Percentiles rank a stretch among this genome's conserved stretches.
phyloP scores from a whole-genome alignment of 169 alveolate species.

The Babesia bigemina region DNA sequence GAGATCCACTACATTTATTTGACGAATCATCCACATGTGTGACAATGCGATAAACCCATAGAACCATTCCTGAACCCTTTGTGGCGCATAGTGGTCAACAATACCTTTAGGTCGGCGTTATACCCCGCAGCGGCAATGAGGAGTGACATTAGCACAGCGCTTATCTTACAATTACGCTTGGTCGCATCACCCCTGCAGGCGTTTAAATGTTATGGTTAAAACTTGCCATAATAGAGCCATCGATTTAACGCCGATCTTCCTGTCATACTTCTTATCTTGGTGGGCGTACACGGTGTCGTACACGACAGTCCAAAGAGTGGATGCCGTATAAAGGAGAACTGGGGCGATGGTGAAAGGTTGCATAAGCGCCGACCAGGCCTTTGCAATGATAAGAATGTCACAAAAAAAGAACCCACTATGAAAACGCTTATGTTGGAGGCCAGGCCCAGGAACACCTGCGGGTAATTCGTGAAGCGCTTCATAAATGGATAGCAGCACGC shows the following conservation, averaged over 20 bases:
- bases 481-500: slow-evolving; percentile 87
- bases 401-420: slow-evolving; percentile 65
- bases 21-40: slow-evolving; percentile 55
- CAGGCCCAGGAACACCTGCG: slow-evolving; percentile 89
- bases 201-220: slow-evolving; percentile 65
- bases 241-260: slow-evolving; percentile 83
- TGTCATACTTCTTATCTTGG: slow-evolving; percentile 89
- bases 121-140: slow-evolving; percentile 64
- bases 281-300: slow-evolving; percentile 95
- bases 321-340: slow-evolving; percentile 53
- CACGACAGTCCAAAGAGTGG: slow-evolving; percentile 88
- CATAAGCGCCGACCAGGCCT: slow-evolving; percentile 77
- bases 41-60: slow-evolving; percentile 41
- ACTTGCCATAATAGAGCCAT: slow-evolving; percentile 89
- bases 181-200: slow-evolving; percentile 60
- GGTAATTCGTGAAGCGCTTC: slow-evolving; percentile 88
- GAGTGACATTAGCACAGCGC: slow-evolving; percentile 36
- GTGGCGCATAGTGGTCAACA: not conserved
- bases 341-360: slow-evolving; percentile 68
- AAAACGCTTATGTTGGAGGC: slow-evolving; percentile 90
- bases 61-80: slow-evolving; percentile 22
- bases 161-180: slow-evolving; percentile 28
- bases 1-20: slow-evolving; percentile 42
- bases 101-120: slow-evolving; percentile 33
- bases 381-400: slow-evolving; percentile 10